Base-by-base conservation (phyloP, 2,329 filamentous ascomycete genomes). In the Leptographium flavum region DNA sequence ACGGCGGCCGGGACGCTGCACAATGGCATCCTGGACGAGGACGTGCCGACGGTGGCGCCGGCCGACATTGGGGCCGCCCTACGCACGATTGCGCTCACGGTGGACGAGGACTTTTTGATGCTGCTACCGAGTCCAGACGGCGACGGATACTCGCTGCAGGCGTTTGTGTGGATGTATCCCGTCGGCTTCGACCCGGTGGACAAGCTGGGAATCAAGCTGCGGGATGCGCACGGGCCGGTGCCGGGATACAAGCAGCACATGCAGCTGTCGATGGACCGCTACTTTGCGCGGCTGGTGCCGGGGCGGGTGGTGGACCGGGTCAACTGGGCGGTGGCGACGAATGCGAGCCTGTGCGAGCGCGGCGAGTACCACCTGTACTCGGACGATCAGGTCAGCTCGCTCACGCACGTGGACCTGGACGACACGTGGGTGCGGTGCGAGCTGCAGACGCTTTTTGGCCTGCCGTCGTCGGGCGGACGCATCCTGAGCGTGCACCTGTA, bases 41-140 rank as follows among this genome's bases (percentile, higher is more conserved):
- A 19, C 3, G 15, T 45, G 5, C 31, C 46, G 2, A 5, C 39
- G 1, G 33, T 17, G 6, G 27, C 44, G 9, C 42, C 49, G 1
- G 7, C 30, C 6, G 42, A 50, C 33, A 47, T 47, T 7, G 23
- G 36, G 2, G 37, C n/a, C 7, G 36, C 25, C 3, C 45, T 50
- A 22, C 31, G 47, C 2, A 19, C 33, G 2, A 45, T 50, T 4
- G 46, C 49, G 5, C 32, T 50, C 10, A 41, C 41, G 3, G 49
- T 50, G n/a, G 49, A 50, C 36, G 49, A 50, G 31, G 49, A 50
- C 21, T 49, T 50, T n/a, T 21, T 50, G 19, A 49, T 50, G 46
- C 47, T 50, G 8, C 45, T 45, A 37, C 49, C 46, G 14, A 43
- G 38, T 11, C n/a, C 19, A 2, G 47, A 49, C 23, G 49, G 43